Evolutionary conservation across 495 filamentous ascomycete genomes (phyloP).

Genomic region (Durotheca rogersii): DNA sequence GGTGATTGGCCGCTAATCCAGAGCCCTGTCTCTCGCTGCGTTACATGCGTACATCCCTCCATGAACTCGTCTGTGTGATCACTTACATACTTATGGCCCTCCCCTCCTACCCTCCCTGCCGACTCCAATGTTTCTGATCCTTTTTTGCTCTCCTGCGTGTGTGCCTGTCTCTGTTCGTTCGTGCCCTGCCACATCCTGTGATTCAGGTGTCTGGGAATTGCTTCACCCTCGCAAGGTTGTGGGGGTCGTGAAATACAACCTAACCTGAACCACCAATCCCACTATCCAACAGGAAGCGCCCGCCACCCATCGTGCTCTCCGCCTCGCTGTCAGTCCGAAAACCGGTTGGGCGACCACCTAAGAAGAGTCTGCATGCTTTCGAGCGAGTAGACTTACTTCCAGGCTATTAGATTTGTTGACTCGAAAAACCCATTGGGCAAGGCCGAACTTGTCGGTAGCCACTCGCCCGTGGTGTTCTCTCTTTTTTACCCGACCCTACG

Average conservation of each 20-base stretch:
- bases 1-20: constrained; percentile 26
- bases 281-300: constrained; percentile 15
- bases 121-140: constrained; percentile 16
- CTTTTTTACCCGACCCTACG: constrained; percentile 3
- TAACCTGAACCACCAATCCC: constrained; percentile 10
- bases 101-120: constrained; percentile 16
- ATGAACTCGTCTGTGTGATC: constrained; percentile 8
- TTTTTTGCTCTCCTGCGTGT: constrained; percentile 18
- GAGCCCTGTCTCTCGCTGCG: constrained; percentile 17
- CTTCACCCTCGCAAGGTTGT: constrained; percentile 25
- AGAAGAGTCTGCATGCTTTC: constrained; percentile 2
- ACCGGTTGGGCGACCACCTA: constrained; percentile 17
- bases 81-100: constrained; percentile 19
- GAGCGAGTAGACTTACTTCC: constrained; percentile 3
- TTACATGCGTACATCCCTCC: constrained; percentile 22
- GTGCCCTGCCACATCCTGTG: constrained; percentile 10
- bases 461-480: neutral
- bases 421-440: neutral
- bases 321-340: constrained; percentile 1
- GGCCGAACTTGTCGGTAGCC: constrained; percentile 4
- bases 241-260: constrained; percentile 26
- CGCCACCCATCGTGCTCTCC: constrained; percentile 3
- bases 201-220: constrained; percentile 32
- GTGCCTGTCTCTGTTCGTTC: neutral
- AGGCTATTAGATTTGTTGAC: constrained; percentile 2